phyloP scores from a whole-genome alignment of 2,329 filamentous ascomycete genomes.

The Hypoxylon sp. region DNA sequence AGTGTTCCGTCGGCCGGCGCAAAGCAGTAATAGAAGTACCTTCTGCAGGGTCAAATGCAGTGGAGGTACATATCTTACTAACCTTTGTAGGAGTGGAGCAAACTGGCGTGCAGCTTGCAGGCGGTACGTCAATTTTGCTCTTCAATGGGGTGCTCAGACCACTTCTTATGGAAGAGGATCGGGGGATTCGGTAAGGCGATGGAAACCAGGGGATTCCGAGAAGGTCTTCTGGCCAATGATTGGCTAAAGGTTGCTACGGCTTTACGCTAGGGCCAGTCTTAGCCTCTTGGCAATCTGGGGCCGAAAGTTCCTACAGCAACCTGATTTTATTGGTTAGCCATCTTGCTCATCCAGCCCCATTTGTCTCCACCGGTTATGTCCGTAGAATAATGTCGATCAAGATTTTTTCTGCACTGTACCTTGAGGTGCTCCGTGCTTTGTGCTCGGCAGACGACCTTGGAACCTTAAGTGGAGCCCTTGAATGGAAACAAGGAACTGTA shows the following conservation, averaged over 20 bases:
- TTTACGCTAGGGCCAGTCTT: constrained; percentile 33
- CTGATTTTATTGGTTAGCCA: constrained; percentile 29
- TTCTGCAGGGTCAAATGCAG: not conserved
- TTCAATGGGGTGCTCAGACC: constrained; percentile 30
- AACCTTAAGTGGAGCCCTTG: too few species aligned
- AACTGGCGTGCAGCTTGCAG: constrained; percentile 34
- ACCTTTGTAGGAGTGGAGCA: constrained; percentile 26
- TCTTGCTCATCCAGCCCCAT: constrained; percentile 19
- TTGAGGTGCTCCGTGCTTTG: constrained; percentile 8
- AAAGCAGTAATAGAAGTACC: constrained; percentile 22
- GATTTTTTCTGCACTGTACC: constrained; percentile 33
- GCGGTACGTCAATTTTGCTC: constrained; percentile 33
- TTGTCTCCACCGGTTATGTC: constrained; percentile 41
- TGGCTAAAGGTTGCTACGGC: constrained; percentile 34
- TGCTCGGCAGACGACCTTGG: not conserved
- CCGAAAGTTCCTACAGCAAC: constrained; percentile 40
- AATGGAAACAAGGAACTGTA: not conserved
- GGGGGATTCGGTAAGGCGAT: constrained; percentile 41
- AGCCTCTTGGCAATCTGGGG: constrained; percentile 43
- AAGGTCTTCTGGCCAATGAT: constrained; percentile 26
- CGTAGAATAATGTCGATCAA: constrained; percentile 35
- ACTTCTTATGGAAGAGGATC: constrained; percentile 37
- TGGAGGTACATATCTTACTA: constrained; percentile 17
- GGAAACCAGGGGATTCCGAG: constrained; percentile 28
- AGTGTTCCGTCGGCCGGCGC: constrained; percentile 11